Base-by-base conservation (phyloP, 2,329 filamentous ascomycete genomes). In the Hypoxylon sp. region DNA sequence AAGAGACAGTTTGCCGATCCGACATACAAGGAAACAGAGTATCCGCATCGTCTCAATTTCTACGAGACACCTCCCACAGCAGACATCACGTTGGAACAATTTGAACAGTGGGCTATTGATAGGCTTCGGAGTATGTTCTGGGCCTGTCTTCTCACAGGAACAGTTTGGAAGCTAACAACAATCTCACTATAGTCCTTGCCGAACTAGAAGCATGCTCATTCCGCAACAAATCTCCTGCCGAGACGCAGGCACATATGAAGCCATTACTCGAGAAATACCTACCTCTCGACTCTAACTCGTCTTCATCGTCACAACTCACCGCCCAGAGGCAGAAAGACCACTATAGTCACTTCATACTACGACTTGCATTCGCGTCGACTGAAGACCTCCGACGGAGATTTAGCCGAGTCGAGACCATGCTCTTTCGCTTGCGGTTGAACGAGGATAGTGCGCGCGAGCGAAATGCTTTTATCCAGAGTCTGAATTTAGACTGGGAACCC, bases 91-190 rank as follows among this genome's bases (percentile, higher is more conserved):
- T 89, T 99, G 46, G 96, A 99, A 78, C 91, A 99, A 78, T 99
- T 99, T 76, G 96, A 99, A 79, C 94, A 97, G 87, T 99, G 96
- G 96, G 96, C 94, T 10, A 98, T 99, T 76, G 93, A 97, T 76
- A 87, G 96, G 63, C 81, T 99, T 72, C 91, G 94, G 82, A 88
- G 94, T 94, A 83, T 61, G 83, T 59, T 8, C 14, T 1, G 22
- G 5, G 37, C 3, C 48, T 48, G 22, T 8, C 17, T 31, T 26
- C 5, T 8, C 3, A 8, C 44, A 14, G 29, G 4, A 59, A 11
- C 31, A 22, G 3, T 9, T 10, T 14, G 22, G 5, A 58, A 46
- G 35, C 75, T 79, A 22, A 75, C 67, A 24, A 5, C 9, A 52
- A 52, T 11, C 50, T 68, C 46, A 14, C 13, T 55, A 76, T 65